Percentiles rank a stretch among this genome's conserved stretches.
phyloP scores from a whole-genome alignment of 306 rosid genomes.

The Inga oerstediana region DNA sequence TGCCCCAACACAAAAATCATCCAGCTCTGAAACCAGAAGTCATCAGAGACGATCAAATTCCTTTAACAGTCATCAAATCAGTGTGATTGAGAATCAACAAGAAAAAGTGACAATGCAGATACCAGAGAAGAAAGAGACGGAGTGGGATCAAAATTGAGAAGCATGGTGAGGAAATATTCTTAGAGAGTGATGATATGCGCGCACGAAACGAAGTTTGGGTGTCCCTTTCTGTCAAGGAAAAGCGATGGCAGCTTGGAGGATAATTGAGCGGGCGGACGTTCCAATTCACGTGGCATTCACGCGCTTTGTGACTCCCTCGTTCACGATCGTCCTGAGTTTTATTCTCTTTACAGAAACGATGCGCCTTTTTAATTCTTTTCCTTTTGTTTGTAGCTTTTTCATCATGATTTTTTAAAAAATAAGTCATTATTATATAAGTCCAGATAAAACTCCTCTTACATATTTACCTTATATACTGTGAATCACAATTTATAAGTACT shows the following conservation, averaged over 20 bases:
- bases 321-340: background rate
- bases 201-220: constrained; percentile 48
- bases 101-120: constrained; percentile 27
- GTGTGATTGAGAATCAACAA: constrained; percentile 8
- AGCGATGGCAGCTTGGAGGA: constrained; percentile 52
- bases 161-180: constrained; percentile 39
- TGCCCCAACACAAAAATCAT: constrained; percentile 32
- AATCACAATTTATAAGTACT: too few species aligned
- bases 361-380: background rate
- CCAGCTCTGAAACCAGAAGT: constrained; percentile 30
- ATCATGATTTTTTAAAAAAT: too few species aligned
- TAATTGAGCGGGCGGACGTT: constrained; percentile 70
- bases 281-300: constrained; percentile 59
- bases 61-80: constrained; percentile 24
- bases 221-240: constrained; percentile 32
- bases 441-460: too few species aligned
- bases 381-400: too few species aligned
- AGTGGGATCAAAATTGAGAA: constrained; percentile 34
- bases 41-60: constrained; percentile 29
- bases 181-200: constrained; percentile 44
- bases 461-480: too few species aligned
- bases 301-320: constrained; percentile 37
- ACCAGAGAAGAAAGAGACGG: constrained; percentile 22
- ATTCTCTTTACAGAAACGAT: background rate
- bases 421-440: too few species aligned